Percentiles rank a stretch among this genome's conserved stretches.
Evolutionary conservation across 78 protist genomes (phyloP).

Genomic region (Dictyostelium brefeldianum): DNA sequence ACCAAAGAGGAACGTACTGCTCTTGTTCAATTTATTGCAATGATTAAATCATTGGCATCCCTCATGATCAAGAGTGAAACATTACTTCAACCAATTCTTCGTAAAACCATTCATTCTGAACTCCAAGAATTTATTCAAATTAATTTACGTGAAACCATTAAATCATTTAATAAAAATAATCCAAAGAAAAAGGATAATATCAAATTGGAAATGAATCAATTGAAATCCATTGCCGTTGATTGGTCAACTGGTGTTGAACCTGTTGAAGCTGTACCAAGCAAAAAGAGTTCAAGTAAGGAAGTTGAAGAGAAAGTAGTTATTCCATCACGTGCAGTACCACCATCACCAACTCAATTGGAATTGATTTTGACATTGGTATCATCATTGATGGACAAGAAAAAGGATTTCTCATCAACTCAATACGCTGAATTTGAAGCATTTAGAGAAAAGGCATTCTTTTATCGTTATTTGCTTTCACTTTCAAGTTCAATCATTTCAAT

Average conservation of each 20-base stretch:
- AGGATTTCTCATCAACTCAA: conserved; percentile 52
- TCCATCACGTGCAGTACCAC: conserved; percentile 78
- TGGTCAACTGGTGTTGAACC: conserved; percentile 87
- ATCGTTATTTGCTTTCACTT: conserved; percentile 58
- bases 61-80: conserved; percentile 46
- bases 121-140: conserved; percentile 87
- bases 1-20: conserved; percentile 74
- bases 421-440: conserved; percentile 27
- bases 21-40: conserved; percentile 86
- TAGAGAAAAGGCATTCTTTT: conserved; percentile 58
- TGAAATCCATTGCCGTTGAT: conserved; percentile 81
- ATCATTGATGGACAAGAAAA: conserved; percentile 53
- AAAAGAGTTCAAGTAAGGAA: conserved; percentile 39
- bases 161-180: conserved; percentile 73
- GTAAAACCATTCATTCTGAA: conserved; percentile 63
- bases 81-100: conserved; percentile 65
- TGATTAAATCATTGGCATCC: conserved; percentile 86
- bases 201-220: conserved; percentile 69
- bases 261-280: conserved; percentile 23
- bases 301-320: conserved; percentile 31
- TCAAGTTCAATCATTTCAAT: conserved; percentile 19
- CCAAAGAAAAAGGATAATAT: conserved; percentile 65
- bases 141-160: conserved; percentile 78
- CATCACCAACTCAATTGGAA: conserved; percentile 83
- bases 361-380: conserved; percentile 39